Conservation (phyloP, 805 yeast species). For the Candida corydali region DNA sequence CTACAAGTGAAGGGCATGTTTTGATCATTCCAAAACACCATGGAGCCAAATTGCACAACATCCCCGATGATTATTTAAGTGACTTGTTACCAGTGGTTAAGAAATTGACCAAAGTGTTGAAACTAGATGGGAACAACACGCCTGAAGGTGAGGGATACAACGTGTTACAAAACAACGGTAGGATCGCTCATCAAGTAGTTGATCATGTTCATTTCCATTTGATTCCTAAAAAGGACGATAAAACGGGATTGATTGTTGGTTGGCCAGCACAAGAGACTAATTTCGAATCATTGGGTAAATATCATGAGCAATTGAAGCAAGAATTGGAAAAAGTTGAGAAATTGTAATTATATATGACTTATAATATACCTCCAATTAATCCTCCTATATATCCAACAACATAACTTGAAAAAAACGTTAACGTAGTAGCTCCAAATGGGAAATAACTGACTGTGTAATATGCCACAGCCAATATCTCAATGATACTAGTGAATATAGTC, state of each 20-base stretch:
- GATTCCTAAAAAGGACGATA: constrained; percentile 77
- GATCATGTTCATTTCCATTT: constrained; percentile 96
- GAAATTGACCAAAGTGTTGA: constrained; percentile 72
- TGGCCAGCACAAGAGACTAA: constrained; percentile 92
- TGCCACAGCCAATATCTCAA: constrained; percentile 81
- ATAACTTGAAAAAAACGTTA: constrained; percentile 46
- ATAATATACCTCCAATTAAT: constrained; percentile 40
- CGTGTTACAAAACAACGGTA: constrained; percentile 87
- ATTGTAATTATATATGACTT: constrained; percentile 26
- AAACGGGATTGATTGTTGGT: constrained; percentile 78
- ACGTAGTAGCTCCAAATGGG: constrained; percentile 89
- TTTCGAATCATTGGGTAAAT: constrained; percentile 63
- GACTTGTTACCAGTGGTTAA: constrained; percentile 88
- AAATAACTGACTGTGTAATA: constrained; percentile 90
- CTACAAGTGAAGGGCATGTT: constrained; percentile 85
- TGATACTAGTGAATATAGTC: constrained; percentile 68
- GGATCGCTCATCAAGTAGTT: constrained; percentile 92
- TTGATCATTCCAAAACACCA: constrained; percentile 89
- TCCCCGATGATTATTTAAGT: constrained; percentile 86
- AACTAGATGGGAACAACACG: constrained; percentile 57
- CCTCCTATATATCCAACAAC: constrained; percentile 42
- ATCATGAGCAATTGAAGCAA: constrained; percentile 53
- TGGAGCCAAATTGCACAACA: constrained; percentile 86
- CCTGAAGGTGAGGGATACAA: constrained; percentile 72
- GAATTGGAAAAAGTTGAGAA: constrained; percentile 11